Percentiles rank a stretch among this genome's conserved stretches.
These are phyloP conservation scores for Populus simonii DNA, from an alignment of 345 rosid species.

Conservation along the genomic window DNA sequence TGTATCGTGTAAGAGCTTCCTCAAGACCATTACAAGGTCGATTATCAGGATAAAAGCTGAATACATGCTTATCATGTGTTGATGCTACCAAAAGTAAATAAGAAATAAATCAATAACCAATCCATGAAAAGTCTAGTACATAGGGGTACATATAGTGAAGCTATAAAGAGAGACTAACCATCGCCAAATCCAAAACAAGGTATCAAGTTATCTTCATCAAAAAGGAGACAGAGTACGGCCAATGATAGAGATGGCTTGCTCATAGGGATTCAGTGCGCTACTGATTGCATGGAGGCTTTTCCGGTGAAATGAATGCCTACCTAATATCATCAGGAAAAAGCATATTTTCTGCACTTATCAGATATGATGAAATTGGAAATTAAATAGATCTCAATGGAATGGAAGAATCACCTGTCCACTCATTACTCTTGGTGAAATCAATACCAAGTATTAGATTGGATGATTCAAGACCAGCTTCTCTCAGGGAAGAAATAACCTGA, in stretches of 20 bases:
- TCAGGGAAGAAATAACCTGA: conserved; percentile 60
- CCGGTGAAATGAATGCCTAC: conserved; percentile 68
- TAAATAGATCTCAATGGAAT: neutral
- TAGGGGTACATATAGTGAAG: conserved; percentile 1
- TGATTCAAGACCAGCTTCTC: conserved; percentile 80
- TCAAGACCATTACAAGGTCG: conserved; percentile 72
- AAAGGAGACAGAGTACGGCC: conserved; percentile 83
- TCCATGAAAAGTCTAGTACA: neutral
- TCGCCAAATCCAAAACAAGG: conserved; percentile 99
- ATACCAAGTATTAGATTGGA: conserved; percentile 68
- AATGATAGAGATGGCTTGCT: conserved; percentile 90
- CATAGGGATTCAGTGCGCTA: conserved; percentile 67
- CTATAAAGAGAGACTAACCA: conserved; percentile 47
- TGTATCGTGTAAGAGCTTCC: conserved; percentile 67
- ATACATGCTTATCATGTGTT: conserved; percentile 67
- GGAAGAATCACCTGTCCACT: conserved; percentile 56
- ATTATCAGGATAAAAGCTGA: conserved; percentile 69
- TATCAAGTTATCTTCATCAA: conserved; percentile 90
- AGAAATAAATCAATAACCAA: conserved; percentile 12
- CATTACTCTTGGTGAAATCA: conserved; percentile 81
- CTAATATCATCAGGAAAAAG: conserved; percentile 34
- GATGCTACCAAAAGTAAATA: conserved; percentile 49
- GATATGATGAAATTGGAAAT: neutral
- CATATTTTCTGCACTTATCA: neutral
- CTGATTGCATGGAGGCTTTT: conserved; percentile 81